Evolutionary conservation across 1,284 basidiomycete species (phyloP).

Genomic region (Schizophyllum amplum): DNA sequence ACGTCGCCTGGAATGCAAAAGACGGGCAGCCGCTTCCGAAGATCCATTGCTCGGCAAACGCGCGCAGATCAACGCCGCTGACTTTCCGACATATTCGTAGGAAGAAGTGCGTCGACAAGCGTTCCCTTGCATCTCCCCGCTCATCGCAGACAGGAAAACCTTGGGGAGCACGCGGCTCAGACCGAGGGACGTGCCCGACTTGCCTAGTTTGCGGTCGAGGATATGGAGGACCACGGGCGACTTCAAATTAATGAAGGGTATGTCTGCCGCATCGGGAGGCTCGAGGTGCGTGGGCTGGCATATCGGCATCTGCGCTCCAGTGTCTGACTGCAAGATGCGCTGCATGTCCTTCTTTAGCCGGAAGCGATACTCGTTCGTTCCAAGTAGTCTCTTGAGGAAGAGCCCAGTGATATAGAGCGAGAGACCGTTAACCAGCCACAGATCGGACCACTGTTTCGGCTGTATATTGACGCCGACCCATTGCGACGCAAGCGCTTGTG

Average conservation of each 20-base stretch:
- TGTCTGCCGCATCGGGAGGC: slow-evolving; percentile 68
- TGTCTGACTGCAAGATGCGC: slow-evolving; percentile 84
- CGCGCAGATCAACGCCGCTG: slow-evolving; percentile 82
- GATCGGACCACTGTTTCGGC: slow-evolving; percentile 90
- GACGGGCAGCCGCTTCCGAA: slow-evolving; percentile 95
- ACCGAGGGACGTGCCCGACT: slow-evolving; percentile 92
- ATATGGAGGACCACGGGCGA: slow-evolving; percentile 94
- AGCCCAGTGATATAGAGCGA: slow-evolving; percentile 87
- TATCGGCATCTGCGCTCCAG: slow-evolving; percentile 86
- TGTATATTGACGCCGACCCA: slow-evolving; percentile 98
- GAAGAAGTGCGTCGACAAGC: slow-evolving; percentile 88
- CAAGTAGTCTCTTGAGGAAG: slow-evolving; percentile 82
- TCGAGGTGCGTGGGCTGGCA: slow-evolving; percentile 84
- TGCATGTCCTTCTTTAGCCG: slow-evolving; percentile 95
- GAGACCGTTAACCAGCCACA: slow-evolving; percentile 93
- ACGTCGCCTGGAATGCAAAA: slow-evolving; percentile 84
- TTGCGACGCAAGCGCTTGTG: slow-evolving; percentile 88
- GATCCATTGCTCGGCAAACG: slow-evolving; percentile 98
- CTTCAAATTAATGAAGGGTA: slow-evolving; percentile 93
- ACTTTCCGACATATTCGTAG: slow-evolving; percentile 91
- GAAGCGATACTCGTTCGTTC: slow-evolving; percentile 97
- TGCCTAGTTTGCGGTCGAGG: slow-evolving; percentile 87
- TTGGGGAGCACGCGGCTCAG: slow-evolving; percentile 93
- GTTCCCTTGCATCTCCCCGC: slow-evolving; percentile 84
- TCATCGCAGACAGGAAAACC: slow-evolving; percentile 90